Percentiles rank a stretch among this genome's conserved stretches.
phyloP scores from a whole-genome alignment of 768 basidiomycete species.

The Udeniomyces megalosporus region DNA sequence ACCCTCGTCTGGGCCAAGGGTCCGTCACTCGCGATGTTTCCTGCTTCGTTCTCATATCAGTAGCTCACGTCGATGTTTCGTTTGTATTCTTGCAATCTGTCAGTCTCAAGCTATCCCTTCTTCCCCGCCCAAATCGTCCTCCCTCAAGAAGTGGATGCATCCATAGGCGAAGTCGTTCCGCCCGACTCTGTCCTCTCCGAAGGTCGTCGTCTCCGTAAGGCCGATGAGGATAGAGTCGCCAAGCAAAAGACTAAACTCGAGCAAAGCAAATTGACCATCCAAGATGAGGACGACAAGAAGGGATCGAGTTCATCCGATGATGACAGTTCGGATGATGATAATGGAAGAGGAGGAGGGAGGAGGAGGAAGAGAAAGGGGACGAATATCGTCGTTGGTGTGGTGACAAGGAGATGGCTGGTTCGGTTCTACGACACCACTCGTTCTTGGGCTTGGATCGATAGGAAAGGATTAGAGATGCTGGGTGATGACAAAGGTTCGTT shows the following conservation, averaged over 20 bases:
- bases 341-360: background rate
- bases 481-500: constrained; percentile 49
- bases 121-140: constrained; percentile 60
- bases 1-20: constrained; percentile 65
- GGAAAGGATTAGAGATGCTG: constrained; percentile 44
- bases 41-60: background rate
- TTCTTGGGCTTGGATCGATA: constrained; percentile 51
- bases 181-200: constrained; percentile 30
- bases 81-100: constrained; percentile 22
- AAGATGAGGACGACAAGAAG: constrained; percentile 31
- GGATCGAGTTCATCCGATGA: constrained; percentile 30
- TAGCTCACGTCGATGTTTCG: constrained; percentile 43
- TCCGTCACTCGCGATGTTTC: background rate
- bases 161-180: constrained; percentile 39
- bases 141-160: constrained; percentile 35
- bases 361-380: background rate
- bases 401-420: constrained; percentile 38
- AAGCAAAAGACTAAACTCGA: constrained; percentile 13
- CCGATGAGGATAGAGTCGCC: background rate
- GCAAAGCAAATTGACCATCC: background rate
- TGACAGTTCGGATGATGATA: background rate
- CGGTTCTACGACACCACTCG: constrained; percentile 54
- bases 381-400: background rate
- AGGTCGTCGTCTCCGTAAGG: background rate
- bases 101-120: constrained; percentile 50